Conservation (phyloP, 352 stramenopile genomes). For the Phytopythium helicoides region DNA sequence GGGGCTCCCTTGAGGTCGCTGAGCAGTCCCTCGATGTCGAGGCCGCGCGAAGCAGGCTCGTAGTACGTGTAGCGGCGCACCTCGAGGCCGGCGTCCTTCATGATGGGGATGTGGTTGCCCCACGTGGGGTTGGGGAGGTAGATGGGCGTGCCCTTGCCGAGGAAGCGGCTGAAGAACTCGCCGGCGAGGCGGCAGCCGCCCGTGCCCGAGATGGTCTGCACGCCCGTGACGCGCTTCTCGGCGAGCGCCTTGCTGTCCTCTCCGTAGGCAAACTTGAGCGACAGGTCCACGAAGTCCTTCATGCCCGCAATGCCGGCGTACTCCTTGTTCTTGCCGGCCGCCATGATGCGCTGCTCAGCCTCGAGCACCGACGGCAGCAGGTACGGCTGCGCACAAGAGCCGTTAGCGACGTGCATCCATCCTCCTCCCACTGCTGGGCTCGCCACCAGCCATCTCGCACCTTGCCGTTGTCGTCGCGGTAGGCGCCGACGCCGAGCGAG, state of each 20-base stretch:
- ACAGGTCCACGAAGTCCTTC: slow-evolving; percentile 95
- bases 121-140: slow-evolving; percentile 99
- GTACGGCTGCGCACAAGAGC: slow-evolving; percentile 75
- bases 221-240: slow-evolving; percentile 91
- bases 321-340: slow-evolving; percentile 95
- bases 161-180: slow-evolving; percentile 94
- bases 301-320: slow-evolving; percentile 97
- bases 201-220: slow-evolving; percentile 98
- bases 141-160: slow-evolving; percentile 86
- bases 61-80: slow-evolving; percentile 86
- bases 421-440: neutral
- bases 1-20: slow-evolving; percentile 94
- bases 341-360: slow-evolving; percentile 94
- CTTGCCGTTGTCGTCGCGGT: slow-evolving; percentile 93
- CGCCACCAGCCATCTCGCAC: slow-evolving; percentile 12
- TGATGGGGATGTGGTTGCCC: slow-evolving; percentile 98
- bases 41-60: slow-evolving; percentile 73
- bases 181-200: slow-evolving; percentile 95
- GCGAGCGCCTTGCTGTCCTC: slow-evolving; percentile 91
- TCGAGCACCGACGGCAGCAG: slow-evolving; percentile 96
- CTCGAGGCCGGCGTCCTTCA: slow-evolving; percentile 83
- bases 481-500: slow-evolving; percentile 98
- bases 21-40: slow-evolving; percentile 95
- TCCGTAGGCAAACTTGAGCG: slow-evolving; percentile 97
- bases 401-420: slow-evolving; percentile 4